Evolutionary conservation across 306 rosid species (phyloP).

Genomic region (Prunus campanulata): DNA sequence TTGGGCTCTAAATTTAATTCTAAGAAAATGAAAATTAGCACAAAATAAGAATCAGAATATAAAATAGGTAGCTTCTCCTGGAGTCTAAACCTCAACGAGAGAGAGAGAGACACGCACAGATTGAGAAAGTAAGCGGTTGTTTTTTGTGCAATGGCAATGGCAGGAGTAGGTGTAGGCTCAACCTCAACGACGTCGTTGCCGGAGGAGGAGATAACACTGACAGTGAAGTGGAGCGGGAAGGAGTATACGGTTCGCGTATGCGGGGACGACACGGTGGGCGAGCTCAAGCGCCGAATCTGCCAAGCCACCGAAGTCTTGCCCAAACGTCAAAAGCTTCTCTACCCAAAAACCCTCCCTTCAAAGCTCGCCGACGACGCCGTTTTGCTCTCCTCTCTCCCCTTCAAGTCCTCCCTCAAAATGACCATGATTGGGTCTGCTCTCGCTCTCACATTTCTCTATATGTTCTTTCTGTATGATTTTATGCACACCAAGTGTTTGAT

Average conservation of each 20-base stretch:
- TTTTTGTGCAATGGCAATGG: constrained; percentile 15
- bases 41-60: too few species aligned
- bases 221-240: constrained; percentile 85
- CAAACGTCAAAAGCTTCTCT: constrained; percentile 85
- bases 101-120: background rate
- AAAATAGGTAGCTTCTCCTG: background rate
- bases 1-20: background rate
- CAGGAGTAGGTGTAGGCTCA: constrained; percentile 34
- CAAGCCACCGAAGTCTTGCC: constrained; percentile 81
- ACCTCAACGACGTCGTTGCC: constrained; percentile 32
- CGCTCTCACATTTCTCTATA: background rate
- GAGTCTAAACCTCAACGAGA: background rate
- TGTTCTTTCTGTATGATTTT: background rate
- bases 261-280: constrained; percentile 77
- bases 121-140: background rate
- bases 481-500: constrained; percentile 1
- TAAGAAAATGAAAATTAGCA: background rate
- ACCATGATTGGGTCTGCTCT: constrained; percentile 77
- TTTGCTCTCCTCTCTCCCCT: constrained; percentile 71
- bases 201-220: constrained; percentile 68
- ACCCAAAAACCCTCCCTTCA: constrained; percentile 68
- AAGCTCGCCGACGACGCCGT: constrained; percentile 79
- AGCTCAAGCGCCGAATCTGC: constrained; percentile 93
- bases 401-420: constrained; percentile 74
- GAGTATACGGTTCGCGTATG: constrained; percentile 86